These are phyloP conservation scores for Ophiostoma ulmi DNA, from an alignment of 2,329 filamentous ascomycete genomes.

Conservation along the genomic window DNA sequence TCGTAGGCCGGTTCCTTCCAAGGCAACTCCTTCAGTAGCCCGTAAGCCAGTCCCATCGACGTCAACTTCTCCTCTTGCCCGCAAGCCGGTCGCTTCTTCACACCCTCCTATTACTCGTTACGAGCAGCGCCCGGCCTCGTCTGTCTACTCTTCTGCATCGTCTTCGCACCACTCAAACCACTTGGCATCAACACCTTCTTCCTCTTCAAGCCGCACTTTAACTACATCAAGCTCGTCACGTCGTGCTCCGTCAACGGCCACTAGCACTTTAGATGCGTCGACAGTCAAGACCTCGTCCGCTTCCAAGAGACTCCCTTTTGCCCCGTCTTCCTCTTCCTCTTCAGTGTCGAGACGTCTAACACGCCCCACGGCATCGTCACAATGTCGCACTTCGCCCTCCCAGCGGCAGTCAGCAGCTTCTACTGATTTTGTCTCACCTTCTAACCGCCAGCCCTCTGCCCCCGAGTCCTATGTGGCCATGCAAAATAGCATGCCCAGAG, in stretches of 20 bases:
- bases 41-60: not conserved
- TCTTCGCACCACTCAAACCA: not conserved
- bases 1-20: not conserved
- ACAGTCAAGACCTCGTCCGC: not conserved
- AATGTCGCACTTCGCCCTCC: not conserved
- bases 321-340: not conserved
- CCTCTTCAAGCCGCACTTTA: not conserved
- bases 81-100: not conserved
- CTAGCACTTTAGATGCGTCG: not conserved
- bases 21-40: not conserved
- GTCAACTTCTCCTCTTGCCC: not conserved
- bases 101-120: not conserved
- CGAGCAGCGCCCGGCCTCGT: constrained; percentile 8
- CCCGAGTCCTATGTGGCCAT: constrained; percentile 21
- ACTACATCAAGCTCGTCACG: not conserved
- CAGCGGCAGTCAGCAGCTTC: not conserved
- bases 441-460: not conserved
- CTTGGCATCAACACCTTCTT: not conserved
- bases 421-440: constrained; percentile 13
- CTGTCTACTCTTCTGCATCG: not conserved
- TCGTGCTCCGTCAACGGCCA: not conserved
- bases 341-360: not conserved
- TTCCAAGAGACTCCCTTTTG: not conserved
- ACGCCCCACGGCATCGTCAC: not conserved
- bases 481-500: constrained; percentile 13